Evolutionary conservation across 257 asterid genomes (phyloP).

Genomic region (Nyctanthes arbortristis): DNA sequence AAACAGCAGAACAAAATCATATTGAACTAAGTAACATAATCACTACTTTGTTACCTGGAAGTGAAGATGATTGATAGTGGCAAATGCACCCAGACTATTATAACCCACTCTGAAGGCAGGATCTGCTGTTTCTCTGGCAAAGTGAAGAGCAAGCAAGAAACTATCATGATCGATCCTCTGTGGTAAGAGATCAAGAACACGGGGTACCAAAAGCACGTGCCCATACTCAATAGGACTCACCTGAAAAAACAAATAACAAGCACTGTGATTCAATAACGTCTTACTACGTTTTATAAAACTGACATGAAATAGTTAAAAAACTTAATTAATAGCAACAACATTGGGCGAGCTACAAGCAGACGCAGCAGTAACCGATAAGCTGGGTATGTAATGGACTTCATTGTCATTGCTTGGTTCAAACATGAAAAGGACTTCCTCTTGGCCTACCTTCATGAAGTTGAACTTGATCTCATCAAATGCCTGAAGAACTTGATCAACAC

Average conservation of each 20-base stretch:
- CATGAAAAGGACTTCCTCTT: slow-evolving; percentile 75
- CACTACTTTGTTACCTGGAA: slow-evolving; percentile 55
- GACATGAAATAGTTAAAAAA: slow-evolving; percentile 16
- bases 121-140: slow-evolving; percentile 58
- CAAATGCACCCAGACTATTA: slow-evolving; percentile 82
- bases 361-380: slow-evolving; percentile 27
- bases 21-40: neutral
- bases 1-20: slow-evolving; percentile 2
- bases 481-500: slow-evolving; percentile 77
- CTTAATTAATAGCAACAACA: slow-evolving; percentile 64
- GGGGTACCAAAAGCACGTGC: slow-evolving; percentile 74
- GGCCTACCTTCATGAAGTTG: slow-evolving; percentile 71
- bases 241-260: slow-evolving; percentile 33
- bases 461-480: slow-evolving; percentile 65
- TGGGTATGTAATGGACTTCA: slow-evolving; percentile 33
- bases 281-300: neutral
- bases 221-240: slow-evolving; percentile 92
- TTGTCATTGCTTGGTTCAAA: slow-evolving; percentile 53
- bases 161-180: slow-evolving; percentile 56
- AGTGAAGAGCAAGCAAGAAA: slow-evolving; percentile 56
- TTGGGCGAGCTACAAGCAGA: slow-evolving; percentile 54
- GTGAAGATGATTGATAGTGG: slow-evolving; percentile 85
- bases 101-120: slow-evolving; percentile 72
- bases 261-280: slow-evolving; percentile 16
- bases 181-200: slow-evolving; percentile 61